Base-by-base conservation (phyloP, 2,329 filamentous ascomycete species). In the Neocucurbitaria cava region DNA sequence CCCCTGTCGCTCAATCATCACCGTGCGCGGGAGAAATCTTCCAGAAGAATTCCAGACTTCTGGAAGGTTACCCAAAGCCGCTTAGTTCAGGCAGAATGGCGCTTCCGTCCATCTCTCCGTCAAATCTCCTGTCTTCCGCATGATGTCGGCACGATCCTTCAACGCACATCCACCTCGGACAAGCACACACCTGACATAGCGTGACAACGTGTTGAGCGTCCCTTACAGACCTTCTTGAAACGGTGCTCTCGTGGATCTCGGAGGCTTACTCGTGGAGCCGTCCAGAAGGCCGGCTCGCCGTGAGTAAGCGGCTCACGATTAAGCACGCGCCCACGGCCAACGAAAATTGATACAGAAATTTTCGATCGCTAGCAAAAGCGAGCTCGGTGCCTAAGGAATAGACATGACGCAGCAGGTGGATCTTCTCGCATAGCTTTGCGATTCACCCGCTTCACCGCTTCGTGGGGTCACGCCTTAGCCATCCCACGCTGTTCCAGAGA, bases 401-500 rank as follows among this genome's bases (percentile, higher is more conserved):
- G 41, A 55, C 56, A 68, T 68, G 65, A 71, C 62, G 68, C 63
- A 65, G 49, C 41, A 39, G 46, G 60, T 67, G 61, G 62, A 51
- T 20, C 48, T 18, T 21, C 49, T 38, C 24, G 40, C 53, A 56
- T 49, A 51, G 54, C 35, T 42, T 38, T 49, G 53, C 50, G 49
- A 61, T 65, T 65, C 59, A 63, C 56, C 64, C 46, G 49, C 52
- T 54, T 72, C 69, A 72, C 71, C 69, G 71, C 70, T 65, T 65
- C 58, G 61, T 71, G 63, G 63, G 58, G 55, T 63, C 49, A 56
- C 51, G 31, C 54, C 66, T 62, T 60, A 67, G 65, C 59, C 66
- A 66, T 68, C 62, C 57, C 58, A 60, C 62, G 62, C 54, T 57
- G 21, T 33, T 49, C 46, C 53, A 46, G 48, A 52, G 46, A 58